phyloP scores from a whole-genome alignment of 345 rosid genomes.

The Brassica carinata region DNA sequence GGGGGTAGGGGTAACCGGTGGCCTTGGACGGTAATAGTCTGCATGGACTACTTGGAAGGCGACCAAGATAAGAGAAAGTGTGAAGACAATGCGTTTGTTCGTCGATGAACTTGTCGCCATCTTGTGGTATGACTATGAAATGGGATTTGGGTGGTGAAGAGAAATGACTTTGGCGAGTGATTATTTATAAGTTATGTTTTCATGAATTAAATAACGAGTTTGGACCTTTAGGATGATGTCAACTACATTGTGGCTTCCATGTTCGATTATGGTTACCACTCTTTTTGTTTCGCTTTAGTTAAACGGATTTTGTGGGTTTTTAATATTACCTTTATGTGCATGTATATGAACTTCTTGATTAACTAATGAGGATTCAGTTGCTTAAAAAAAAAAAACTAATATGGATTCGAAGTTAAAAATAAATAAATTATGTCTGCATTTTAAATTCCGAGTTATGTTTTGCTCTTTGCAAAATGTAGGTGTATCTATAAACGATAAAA shows the following conservation, averaged over 20 bases:
- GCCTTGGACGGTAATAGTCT: constrained; percentile 39
- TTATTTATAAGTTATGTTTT: constrained; percentile 34
- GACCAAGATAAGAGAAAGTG: constrained; percentile 33
- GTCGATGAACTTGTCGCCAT: constrained; percentile 35
- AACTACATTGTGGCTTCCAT: constrained; percentile 50
- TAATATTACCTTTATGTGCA: not conserved
- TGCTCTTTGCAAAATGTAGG: not conserved
- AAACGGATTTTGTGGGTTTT: not conserved
- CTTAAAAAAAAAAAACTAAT: too few relatives aligned
- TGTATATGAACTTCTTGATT: not conserved
- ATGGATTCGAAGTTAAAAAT: not conserved
- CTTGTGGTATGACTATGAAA: constrained; percentile 17
- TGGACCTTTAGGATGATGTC: constrained; percentile 25
- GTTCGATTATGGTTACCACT: constrained; percentile 64
- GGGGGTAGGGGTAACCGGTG: constrained; percentile 29
- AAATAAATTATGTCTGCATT: not conserved
- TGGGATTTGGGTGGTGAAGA: constrained; percentile 27
- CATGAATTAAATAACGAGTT: not conserved
- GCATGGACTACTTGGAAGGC: constrained; percentile 39
- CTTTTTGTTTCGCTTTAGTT: constrained; percentile 29
- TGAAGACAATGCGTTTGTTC: constrained; percentile 21
- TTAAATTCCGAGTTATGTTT: not conserved
- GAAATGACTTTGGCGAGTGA: constrained; percentile 26
- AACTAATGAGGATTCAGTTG: not conserved
- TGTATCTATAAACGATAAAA: not conserved